Evolutionary conservation across 1,139 yeast species (phyloP).

Genomic region (Suhomyces panamericanus): DNA sequence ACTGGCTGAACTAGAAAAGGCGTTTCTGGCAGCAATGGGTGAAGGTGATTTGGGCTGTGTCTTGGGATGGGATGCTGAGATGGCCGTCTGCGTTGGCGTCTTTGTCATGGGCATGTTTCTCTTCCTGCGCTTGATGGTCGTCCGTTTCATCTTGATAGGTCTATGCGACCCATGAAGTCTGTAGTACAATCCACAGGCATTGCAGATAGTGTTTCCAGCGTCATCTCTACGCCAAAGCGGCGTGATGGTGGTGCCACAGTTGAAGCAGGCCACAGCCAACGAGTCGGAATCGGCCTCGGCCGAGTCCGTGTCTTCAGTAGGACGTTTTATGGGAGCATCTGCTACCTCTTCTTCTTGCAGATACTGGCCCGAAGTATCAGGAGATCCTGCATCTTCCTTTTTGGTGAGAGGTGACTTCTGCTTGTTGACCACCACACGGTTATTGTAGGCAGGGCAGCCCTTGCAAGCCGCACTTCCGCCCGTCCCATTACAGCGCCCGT

Average conservation of each 20-base stretch:
- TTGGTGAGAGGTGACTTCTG: conserved; percentile 7
- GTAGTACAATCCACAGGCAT: conserved; percentile 84
- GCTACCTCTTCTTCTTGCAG: conserved; percentile 5
- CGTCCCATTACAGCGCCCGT: conserved; percentile 83
- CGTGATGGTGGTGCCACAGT: conserved; percentile 81
- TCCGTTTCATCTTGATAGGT: conserved; percentile 73
- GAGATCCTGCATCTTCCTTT: conserved; percentile 1
- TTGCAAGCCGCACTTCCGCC: conserved; percentile 81
- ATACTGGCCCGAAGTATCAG: conserved; percentile 7
- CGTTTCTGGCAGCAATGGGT: not conserved
- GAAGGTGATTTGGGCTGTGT: not conserved
- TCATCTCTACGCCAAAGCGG: conserved; percentile 88
- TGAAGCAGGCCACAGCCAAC: conserved; percentile 72
- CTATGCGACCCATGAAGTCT: conserved; percentile 76
- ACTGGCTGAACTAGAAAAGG: not conserved
- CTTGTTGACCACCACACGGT: conserved; percentile 49
- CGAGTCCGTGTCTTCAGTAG: conserved; percentile 9
- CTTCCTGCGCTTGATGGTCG: conserved; percentile 72
- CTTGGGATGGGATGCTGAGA: conserved; percentile 1
- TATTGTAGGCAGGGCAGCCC: conserved; percentile 82
- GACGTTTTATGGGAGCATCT: conserved; percentile 1
- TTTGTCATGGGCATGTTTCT: conserved; percentile 33
- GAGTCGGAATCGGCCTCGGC: conserved; percentile 32
- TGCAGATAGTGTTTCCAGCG: conserved; percentile 78
- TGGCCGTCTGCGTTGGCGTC: not conserved